phyloP scores from a whole-genome alignment of 2,329 filamentous ascomycete genomes.

The Lasiodiplodia sp. region DNA sequence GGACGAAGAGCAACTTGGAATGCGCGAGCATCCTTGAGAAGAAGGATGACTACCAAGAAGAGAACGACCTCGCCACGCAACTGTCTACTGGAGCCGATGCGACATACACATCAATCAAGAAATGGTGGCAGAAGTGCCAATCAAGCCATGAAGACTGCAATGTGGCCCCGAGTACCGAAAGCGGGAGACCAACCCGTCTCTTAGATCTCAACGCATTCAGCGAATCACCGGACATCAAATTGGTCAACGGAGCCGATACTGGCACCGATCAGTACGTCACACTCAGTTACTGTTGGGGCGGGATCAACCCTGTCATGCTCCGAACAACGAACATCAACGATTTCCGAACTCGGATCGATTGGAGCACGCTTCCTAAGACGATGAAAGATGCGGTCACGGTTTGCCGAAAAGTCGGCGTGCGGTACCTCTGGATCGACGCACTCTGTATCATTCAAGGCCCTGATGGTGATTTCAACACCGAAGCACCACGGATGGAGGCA shows the following conservation, averaged over 20 bases:
- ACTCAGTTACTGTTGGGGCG: conserved; percentile 27
- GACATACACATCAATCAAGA: neutral
- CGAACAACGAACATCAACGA: neutral
- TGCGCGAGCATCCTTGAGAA: neutral
- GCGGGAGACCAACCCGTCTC: neutral
- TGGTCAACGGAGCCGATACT: neutral
- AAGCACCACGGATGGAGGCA: conserved; percentile 44
- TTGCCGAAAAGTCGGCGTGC: conserved; percentile 42
- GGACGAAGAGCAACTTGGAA: no score
- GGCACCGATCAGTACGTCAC: conserved; percentile 9
- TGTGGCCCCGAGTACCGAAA: neutral
- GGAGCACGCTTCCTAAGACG: conserved; percentile 6
- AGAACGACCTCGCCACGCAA: neutral
- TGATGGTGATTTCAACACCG: conserved; percentile 43
- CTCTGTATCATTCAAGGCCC: conserved; percentile 47
- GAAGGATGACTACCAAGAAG: neutral
- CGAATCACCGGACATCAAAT: neutral
- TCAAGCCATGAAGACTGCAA: neutral
- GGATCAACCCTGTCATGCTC: neutral
- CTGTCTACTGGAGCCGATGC: neutral
- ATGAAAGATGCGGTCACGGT: conserved; percentile 41
- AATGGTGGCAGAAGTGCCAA: neutral
- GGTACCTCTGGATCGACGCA: conserved; percentile 46
- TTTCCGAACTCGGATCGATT: neutral
- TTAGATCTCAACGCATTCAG: neutral